These are phyloP conservation scores for Cryptosporidium sp. DNA, from an alignment of 169 alveolate species.

Conservation along the genomic window DNA sequence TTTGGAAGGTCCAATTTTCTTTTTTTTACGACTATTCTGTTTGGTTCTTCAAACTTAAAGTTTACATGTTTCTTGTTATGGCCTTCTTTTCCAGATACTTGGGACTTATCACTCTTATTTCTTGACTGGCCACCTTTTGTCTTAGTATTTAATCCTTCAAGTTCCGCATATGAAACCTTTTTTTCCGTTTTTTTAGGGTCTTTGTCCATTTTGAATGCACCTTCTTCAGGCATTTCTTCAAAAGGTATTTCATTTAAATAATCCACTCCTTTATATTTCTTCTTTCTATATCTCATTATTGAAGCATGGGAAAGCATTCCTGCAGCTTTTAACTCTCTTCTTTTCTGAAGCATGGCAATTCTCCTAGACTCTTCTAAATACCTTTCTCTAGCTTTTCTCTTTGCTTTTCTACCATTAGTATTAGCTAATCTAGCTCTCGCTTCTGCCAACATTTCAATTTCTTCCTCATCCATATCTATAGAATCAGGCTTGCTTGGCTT, in stretches of 20 bases:
- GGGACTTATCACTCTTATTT: conserved; percentile 18
- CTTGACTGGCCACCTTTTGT: conserved; percentile 6
- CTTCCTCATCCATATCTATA: conserved; percentile 99
- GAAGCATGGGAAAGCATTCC: conserved; percentile 89
- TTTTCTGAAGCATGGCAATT: conserved; percentile 95
- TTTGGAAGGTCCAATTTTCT: conserved; percentile 53
- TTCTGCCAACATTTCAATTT: conserved; percentile 98
- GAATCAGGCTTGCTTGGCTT: conserved; percentile 98
- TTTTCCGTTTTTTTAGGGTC: conserved; percentile 79
- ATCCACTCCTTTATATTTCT: conserved; percentile 91
- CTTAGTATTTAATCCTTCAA: conserved; percentile 43
- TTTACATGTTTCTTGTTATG: not conserved
- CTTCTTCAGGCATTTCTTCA: conserved; percentile 93
- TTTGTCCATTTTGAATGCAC: conserved; percentile 89
- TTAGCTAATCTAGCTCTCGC: conserved; percentile 99
- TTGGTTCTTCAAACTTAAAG: conserved; percentile 55
- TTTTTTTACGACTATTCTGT: conserved; percentile 21
- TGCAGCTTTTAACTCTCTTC: conserved; percentile 98
- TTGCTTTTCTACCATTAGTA: conserved; percentile 99
- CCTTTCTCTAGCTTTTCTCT: conserved; percentile 98
- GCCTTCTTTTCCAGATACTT: not conserved
- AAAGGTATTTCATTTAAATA: conserved; percentile 95
- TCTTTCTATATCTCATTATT: conserved; percentile 85
- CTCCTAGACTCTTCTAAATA: conserved; percentile 97
- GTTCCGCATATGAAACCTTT: conserved; percentile 61